Evolutionary conservation across 1,139 yeast species (phyloP).

Genomic region (Lodderomyces jiufengensis): DNA sequence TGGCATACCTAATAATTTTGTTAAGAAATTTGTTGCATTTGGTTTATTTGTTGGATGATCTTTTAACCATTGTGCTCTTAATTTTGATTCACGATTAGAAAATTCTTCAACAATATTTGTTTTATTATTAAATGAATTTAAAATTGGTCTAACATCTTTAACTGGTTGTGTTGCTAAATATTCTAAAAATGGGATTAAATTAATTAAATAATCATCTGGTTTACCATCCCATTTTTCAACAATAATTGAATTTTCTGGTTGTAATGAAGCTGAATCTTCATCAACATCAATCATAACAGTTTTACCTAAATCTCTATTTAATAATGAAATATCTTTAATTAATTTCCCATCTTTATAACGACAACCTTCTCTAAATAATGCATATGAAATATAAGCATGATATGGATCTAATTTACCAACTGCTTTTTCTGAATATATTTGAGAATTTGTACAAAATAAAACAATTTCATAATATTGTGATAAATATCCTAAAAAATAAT

Average conservation of each 20-base stretch:
- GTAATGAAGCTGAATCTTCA: constrained; percentile 68
- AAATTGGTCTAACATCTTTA: constrained; percentile 85
- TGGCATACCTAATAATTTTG: constrained; percentile 61
- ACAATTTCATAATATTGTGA: constrained; percentile 96
- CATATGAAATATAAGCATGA: constrained; percentile 83
- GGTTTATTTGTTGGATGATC: constrained; percentile 54
- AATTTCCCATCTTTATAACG: constrained; percentile 85
- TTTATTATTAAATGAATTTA: constrained; percentile 64
- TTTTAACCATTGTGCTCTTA: constrained; percentile 63
- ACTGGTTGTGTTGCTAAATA: constrained; percentile 90
- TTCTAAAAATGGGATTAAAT: constrained; percentile 87
- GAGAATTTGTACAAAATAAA: constrained; percentile 78
- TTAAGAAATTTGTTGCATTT: constrained; percentile 50
- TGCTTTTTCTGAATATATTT: constrained; percentile 80
- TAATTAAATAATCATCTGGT: constrained; percentile 73
- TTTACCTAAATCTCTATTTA: constrained; percentile 87
- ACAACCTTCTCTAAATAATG: constrained; percentile 88
- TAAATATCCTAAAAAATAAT: constrained; percentile 90
- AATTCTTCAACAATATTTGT: constrained; percentile 71
- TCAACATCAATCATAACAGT: constrained; percentile 78
- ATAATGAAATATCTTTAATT: constrained; percentile 77
- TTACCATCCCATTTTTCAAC: constrained; percentile 84
- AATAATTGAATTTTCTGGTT: constrained; percentile 90
- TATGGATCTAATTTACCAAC: constrained; percentile 90
- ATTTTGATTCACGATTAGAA: constrained; percentile 65